Percentiles rank a stretch among this genome's conserved stretches.
Evolutionary conservation across 1,139 yeast species (phyloP).

Genomic region (Debaryomyces subglobosus): DNA sequence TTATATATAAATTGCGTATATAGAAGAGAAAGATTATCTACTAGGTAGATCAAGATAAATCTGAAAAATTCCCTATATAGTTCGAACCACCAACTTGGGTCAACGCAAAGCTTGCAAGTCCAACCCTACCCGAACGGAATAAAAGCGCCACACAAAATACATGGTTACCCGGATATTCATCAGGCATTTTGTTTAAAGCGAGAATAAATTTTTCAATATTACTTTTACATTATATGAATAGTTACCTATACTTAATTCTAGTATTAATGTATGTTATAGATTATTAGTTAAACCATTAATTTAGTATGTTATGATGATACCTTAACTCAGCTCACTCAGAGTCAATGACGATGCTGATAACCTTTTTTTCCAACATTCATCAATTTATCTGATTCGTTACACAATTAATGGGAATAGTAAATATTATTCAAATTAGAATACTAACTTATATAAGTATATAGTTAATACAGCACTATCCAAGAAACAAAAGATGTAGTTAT

Average conservation of each 20-base stretch:
- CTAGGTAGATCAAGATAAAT: neutral
- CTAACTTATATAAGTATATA: conserved; percentile 8
- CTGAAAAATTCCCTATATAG: neutral
- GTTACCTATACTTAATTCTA: neutral
- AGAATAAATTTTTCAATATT: neutral
- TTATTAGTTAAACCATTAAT: neutral
- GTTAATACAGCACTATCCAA: neutral
- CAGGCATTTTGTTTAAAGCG: neutral
- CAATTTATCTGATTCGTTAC: conserved; percentile 28
- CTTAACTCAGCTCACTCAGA: conserved; percentile 61
- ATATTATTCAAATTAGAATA: neutral
- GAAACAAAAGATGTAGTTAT: neutral
- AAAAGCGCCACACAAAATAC: neutral
- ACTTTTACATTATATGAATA: neutral
- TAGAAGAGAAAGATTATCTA: neutral
- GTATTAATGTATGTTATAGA: conserved; percentile 1
- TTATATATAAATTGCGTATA: too few relatives aligned
- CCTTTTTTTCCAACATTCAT: conserved; percentile 51
- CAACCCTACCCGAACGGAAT: neutral
- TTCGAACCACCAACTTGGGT: neutral
- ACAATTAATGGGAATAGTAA: neutral
- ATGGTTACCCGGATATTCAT: neutral
- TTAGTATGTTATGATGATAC: conserved; percentile 44
- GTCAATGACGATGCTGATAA: conserved; percentile 53
- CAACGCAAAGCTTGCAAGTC: too few relatives aligned